Evolutionary conservation across 78 protist genomes (phyloP).

Genomic region (Isochrysis galbana): DNA sequence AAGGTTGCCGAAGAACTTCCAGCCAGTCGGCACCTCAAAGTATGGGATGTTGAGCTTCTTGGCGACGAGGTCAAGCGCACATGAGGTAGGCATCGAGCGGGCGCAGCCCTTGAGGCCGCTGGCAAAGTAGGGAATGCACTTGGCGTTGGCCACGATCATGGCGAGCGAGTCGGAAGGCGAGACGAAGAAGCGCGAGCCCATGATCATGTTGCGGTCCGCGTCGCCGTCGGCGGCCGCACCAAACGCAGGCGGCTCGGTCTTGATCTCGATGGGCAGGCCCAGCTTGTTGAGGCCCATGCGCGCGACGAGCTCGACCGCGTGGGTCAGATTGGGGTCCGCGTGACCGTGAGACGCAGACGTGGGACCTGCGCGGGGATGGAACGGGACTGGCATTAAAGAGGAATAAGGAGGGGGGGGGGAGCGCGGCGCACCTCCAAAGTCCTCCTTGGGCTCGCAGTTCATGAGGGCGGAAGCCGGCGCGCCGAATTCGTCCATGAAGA

Average conservation of each 20-base stretch:
- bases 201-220: conserved; percentile 93
- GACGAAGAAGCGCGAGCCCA: conserved; percentile 75
- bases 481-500: conserved; percentile 87
- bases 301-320: conserved; percentile 91
- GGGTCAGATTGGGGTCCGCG: conserved; percentile 97
- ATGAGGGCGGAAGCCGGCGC: conserved; percentile 46
- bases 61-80: conserved; percentile 55
- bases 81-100: conserved; percentile 87
- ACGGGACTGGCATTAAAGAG: too few relatives aligned
- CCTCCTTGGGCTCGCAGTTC: conserved; percentile 64
- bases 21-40: conserved; percentile 87
- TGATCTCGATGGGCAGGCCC: neutral
- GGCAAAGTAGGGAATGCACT: conserved; percentile 77
- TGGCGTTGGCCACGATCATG: conserved; percentile 81
- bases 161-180: conserved; percentile 96
- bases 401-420: too few relatives aligned
- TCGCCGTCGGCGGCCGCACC: conserved; percentile 94
- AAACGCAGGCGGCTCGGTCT: conserved; percentile 46
- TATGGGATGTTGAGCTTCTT: conserved; percentile 35
- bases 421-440: conserved; percentile 29
- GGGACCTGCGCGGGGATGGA: neutral
- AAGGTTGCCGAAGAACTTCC: conserved; percentile 96
- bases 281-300: conserved; percentile 52
- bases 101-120: conserved; percentile 80
- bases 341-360: conserved; percentile 65